Evolutionary conservation across 169 alveolate genomes (phyloP).

Genomic region (Cryptosporidium ryanae): DNA sequence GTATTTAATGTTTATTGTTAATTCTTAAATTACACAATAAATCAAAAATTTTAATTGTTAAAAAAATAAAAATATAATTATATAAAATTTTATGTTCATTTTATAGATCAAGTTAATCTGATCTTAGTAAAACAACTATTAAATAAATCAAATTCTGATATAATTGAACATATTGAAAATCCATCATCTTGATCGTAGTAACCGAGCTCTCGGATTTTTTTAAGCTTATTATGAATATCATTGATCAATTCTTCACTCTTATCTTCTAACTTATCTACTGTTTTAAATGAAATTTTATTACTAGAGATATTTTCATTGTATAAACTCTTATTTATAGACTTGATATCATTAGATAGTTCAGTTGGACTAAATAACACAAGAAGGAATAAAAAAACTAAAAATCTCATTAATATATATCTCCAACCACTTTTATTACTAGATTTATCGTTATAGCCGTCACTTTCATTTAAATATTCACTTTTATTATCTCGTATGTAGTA

Average conservation of each 20-base stretch:
- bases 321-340: background rate
- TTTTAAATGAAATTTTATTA: background rate
- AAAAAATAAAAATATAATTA: background rate
- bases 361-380: conserved; percentile 17
- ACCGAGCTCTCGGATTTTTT: background rate
- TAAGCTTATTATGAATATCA: background rate
- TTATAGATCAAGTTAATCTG: conserved; percentile 35
- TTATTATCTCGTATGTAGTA: background rate
- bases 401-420: conserved; percentile 7
- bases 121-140: conserved; percentile 67
- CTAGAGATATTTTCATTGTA: background rate
- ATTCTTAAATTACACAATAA: background rate
- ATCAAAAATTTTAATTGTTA: background rate
- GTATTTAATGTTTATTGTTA: conserved; percentile 14
- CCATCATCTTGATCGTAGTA: background rate
- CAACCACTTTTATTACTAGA: conserved; percentile 1
- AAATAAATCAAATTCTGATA: conserved; percentile 56
- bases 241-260: background rate
- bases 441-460: background rate
- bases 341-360: background rate
- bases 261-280: background rate
- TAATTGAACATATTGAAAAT: conserved; percentile 39
- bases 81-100: background rate
- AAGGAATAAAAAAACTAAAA: conserved; percentile 10
- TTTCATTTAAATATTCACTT: background rate